phyloP scores from a whole-genome alignment of 352 stramenopile genomes.

The Pythium aphanidermatum region DNA sequence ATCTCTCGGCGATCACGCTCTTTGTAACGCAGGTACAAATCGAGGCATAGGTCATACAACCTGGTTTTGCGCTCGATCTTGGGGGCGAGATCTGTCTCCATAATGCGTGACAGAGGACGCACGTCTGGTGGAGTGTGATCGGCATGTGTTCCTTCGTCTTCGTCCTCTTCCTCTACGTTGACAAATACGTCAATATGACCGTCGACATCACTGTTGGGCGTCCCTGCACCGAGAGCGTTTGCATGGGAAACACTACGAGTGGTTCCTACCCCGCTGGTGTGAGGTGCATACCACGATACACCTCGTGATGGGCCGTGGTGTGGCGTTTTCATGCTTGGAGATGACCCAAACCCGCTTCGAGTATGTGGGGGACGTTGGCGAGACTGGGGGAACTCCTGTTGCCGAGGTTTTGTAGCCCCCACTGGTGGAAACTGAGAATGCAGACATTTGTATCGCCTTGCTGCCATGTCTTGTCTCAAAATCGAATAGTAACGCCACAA shows the following conservation, averaged over 20 bases:
- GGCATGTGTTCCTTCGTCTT: background rate
- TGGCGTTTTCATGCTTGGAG: too few relatives aligned
- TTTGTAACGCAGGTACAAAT: slow-evolving; percentile 24
- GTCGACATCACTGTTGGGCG: background rate
- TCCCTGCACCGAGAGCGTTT: too few relatives aligned
- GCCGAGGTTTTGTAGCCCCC: background rate
- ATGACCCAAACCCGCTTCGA: too few relatives aligned
- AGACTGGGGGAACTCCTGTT: background rate
- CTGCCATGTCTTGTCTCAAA: slow-evolving; percentile 18
- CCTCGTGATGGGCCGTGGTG: slow-evolving; percentile 3
- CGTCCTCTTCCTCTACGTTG: slow-evolving; percentile 1
- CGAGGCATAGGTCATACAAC: slow-evolving; percentile 30
- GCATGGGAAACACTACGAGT: too few relatives aligned
- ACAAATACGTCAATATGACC: slow-evolving; percentile 12
- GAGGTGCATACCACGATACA: slow-evolving; percentile 11
- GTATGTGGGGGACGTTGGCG: too few relatives aligned
- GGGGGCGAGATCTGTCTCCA: slow-evolving; percentile 23
- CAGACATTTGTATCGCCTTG: slow-evolving; percentile 18
- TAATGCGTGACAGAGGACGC: slow-evolving; percentile 25
- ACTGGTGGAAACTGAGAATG: slow-evolving; percentile 9
- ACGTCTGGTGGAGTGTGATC: slow-evolving; percentile 3
- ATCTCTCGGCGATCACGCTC: slow-evolving; percentile 25
- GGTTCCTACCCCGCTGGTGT: background rate
- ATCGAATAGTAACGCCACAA: slow-evolving; percentile 35
- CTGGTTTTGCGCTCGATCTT: slow-evolving; percentile 32